phyloP scores from a whole-genome alignment of 805 yeast species.

The Barnettozyma botsteinii region DNA sequence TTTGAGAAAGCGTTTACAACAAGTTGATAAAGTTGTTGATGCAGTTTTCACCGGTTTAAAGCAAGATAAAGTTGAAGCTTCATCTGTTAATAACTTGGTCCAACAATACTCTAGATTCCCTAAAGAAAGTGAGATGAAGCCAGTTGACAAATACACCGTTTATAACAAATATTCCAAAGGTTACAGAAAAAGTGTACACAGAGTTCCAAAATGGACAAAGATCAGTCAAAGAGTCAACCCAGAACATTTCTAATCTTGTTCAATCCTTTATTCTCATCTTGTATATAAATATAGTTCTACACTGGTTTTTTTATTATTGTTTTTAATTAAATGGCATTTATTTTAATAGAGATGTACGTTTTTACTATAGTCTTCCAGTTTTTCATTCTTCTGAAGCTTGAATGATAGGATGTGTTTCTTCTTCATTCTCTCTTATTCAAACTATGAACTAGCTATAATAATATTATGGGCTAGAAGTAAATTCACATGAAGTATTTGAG shows the following conservation, averaged over 20 bases:
- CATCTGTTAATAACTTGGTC: slow-evolving; percentile 11
- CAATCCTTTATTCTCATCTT: not conserved
- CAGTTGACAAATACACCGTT: slow-evolving; percentile 82
- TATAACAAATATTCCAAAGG: slow-evolving; percentile 68
- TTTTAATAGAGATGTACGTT: too few relatives aligned
- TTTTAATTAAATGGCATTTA: too few relatives aligned
- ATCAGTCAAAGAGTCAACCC: slow-evolving; percentile 77
- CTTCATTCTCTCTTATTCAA: too few relatives aligned
- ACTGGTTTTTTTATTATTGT: too few relatives aligned
- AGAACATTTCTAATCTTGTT: slow-evolving; percentile 22
- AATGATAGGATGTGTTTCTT: too few relatives aligned
- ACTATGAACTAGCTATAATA: too few relatives aligned
- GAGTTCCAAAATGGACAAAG: slow-evolving; percentile 91
- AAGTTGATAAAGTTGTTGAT: slow-evolving; percentile 75
- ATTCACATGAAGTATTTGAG: too few relatives aligned
- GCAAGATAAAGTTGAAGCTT: slow-evolving; percentile 12
- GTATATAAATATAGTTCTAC: not conserved
- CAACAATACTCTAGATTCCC: slow-evolving; percentile 50
- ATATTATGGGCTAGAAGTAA: too few relatives aligned
- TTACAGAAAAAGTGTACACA: slow-evolving; percentile 84
- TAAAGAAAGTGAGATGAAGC: slow-evolving; percentile 71
- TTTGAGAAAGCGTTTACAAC: slow-evolving; percentile 75
- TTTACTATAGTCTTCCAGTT: too few relatives aligned
- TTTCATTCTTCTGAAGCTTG: too few relatives aligned
- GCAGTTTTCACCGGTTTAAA: slow-evolving; percentile 48